Evolutionary conservation across 768 basidiomycete species (phyloP).

Genomic region (Pisolithus microcarpus): DNA sequence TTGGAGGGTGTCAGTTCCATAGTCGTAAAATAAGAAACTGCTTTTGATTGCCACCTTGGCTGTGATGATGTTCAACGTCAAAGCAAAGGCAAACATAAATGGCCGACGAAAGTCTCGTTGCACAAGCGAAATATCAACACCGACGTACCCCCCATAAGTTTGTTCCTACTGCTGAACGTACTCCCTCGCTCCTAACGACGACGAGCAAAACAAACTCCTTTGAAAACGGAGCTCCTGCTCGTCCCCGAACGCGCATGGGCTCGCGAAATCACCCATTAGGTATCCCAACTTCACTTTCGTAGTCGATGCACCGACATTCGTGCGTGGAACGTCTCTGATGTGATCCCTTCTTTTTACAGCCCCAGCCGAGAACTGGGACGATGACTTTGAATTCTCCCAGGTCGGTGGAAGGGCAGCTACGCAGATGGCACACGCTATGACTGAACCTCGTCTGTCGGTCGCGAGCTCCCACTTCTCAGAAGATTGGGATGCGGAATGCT

Average conservation of each 20-base stretch:
- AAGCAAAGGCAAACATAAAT: too few relatives aligned
- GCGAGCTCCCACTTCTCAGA: constrained; percentile 32
- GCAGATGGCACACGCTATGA: constrained; percentile 17
- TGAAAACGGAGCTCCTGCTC: constrained; percentile 1
- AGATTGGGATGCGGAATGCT: constrained; percentile 37
- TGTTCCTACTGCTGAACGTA: background rate
- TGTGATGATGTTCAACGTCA: too few relatives aligned
- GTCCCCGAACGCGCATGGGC: constrained; percentile 3
- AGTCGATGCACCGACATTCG: background rate
- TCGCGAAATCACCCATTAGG: constrained; percentile 6
- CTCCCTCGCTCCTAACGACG: background rate
- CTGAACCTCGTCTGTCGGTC: constrained; percentile 28
- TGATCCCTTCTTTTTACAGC: constrained; percentile 18
- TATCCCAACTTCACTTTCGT: constrained; percentile 4
- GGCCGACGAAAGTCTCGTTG: background rate
- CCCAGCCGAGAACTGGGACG: constrained; percentile 72
- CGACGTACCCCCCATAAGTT: background rate
- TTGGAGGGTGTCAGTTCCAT: too few relatives aligned
- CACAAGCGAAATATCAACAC: background rate
- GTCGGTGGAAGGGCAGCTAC: constrained; percentile 19
- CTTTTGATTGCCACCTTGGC: too few relatives aligned
- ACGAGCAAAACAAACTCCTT: background rate
- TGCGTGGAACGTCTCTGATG: constrained; percentile 11
- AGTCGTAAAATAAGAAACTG: too few relatives aligned
- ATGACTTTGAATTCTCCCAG: constrained; percentile 63